Evolutionary conservation across 2,329 filamentous ascomycete genomes (phyloP), one percentile per base, ranked within the genome.

Genomic region (Sporothrix protearum): DNA sequence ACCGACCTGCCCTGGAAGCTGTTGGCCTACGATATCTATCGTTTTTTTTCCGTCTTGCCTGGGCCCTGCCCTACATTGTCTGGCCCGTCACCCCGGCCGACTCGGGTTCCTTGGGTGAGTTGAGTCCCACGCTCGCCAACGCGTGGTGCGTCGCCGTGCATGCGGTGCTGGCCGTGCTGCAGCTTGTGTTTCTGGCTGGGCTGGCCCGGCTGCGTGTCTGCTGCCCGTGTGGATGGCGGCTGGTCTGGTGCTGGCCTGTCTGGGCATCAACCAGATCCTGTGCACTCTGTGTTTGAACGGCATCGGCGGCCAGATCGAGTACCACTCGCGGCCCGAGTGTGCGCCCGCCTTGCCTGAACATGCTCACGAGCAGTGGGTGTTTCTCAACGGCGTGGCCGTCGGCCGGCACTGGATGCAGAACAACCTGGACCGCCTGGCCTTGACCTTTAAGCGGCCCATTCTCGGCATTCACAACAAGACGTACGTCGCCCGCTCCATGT

Each of bases 381-480:
- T 92, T 77, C 79, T 94, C 68, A 94, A 94, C 76, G 92, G 92
- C 0, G 88, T 94, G 36, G 87, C 85, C 10, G 85, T 85, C 45
- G 86, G 85, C 87, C 89, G 80, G 69, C 86, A 89, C 76, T 92
- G 91, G 89, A 83, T 93, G 75, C 87, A 90, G 79, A 86, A 82
- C 73, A 94, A 92, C 75, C 81, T 94, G 73, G 87, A 94, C 78
- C 86, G 90, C 1, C 82, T 95, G 4, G 88, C 91, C 0, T 79
- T 89, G 63, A 93, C 90, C 0, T 95, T 95, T 78, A 87, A 88
- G 47, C 87, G 92, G 1, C 90, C 88, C 0, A 81, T 95, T 4
- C 83, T 88, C 0, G 92, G 92, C 33, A 88, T 95, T 14, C 92
- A 94, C 76, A 95, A 94, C 77, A 86, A 85, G 73, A 95, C 91